Percentiles rank a stretch among this genome's conserved stretches.
These are phyloP conservation scores for Mucor racemosus DNA, from an alignment of 371 early-diverging fungal species.

Conservation along the genomic window DNA sequence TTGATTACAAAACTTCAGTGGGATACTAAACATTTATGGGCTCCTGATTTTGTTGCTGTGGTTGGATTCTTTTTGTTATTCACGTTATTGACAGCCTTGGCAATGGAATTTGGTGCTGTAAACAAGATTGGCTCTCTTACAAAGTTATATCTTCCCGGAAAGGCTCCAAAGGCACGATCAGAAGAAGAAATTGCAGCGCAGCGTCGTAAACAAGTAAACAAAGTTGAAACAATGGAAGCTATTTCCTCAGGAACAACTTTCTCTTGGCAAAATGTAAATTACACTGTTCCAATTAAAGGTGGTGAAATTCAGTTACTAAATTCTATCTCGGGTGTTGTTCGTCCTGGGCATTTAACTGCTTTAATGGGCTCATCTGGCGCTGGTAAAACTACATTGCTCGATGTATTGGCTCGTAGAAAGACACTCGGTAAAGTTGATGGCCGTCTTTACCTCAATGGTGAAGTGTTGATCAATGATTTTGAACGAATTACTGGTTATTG, in stretches of 20 bases:
- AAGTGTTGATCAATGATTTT: slow-evolving; percentile 57
- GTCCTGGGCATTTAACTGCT: slow-evolving; percentile 73
- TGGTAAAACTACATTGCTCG: slow-evolving; percentile 89
- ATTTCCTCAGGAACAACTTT: slow-evolving; percentile 53
- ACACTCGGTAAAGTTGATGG: slow-evolving; percentile 78
- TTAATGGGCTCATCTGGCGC: slow-evolving; percentile 87
- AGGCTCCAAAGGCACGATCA: slow-evolving; percentile 29
- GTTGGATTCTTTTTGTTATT: slow-evolving; percentile 55
- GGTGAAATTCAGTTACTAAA: slow-evolving; percentile 55
- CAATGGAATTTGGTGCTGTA: slow-evolving; percentile 54
- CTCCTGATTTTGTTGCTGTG: slow-evolving; percentile 56
- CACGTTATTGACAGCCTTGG: slow-evolving; percentile 44
- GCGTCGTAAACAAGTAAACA: slow-evolving; percentile 15
- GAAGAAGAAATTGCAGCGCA: slow-evolving; percentile 10
- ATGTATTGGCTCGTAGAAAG: slow-evolving; percentile 81
- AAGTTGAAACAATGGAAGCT: slow-evolving; percentile 34
- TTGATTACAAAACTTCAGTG: slow-evolving; percentile 34
- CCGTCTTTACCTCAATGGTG: slow-evolving; percentile 63
- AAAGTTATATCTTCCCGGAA: slow-evolving; percentile 55
- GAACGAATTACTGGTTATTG: slow-evolving; percentile 75
- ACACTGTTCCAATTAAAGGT: slow-evolving; percentile 61
- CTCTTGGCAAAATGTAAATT: slow-evolving; percentile 60
- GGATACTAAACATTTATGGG: slow-evolving; percentile 54
- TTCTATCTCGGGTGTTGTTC: slow-evolving; percentile 54
- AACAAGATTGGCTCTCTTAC: slow-evolving; percentile 53